A percentile compares a stretch with the other conserved stretches of the same genome.
phyloP scores from a whole-genome alignment of 768 basidiomycete species.

The Macrocybe gigantea region DNA sequence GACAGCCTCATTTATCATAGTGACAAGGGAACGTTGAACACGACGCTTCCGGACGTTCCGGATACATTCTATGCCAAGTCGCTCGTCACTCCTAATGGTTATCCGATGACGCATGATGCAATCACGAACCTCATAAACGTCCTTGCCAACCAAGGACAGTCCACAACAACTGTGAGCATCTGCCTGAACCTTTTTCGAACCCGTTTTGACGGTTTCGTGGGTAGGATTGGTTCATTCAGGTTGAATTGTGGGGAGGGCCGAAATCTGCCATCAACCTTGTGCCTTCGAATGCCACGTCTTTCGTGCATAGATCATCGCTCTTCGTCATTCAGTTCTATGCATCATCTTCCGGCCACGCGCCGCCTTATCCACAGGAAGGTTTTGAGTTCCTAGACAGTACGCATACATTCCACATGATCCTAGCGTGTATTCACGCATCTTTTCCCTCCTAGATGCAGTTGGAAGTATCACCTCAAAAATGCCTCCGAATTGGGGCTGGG shows the following conservation, averaged over 20 bases:
- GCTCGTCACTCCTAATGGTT: not conserved
- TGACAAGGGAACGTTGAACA: not conserved
- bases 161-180: not conserved
- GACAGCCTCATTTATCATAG: not conserved
- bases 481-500: not conserved
- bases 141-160: not conserved
- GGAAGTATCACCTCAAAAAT: not conserved
- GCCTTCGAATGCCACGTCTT: not conserved
- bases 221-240: not conserved
- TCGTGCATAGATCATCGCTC: not conserved
- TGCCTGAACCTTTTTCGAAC: not conserved
- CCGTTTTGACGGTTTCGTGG: not conserved
- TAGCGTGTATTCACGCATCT: not conserved
- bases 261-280: constrained; percentile 1
- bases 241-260: not conserved
- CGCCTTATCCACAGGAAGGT: not conserved
- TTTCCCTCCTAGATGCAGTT: not conserved
- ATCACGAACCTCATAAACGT: not conserved
- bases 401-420: not conserved
- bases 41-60: not conserved
- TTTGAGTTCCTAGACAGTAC: not conserved
- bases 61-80: not conserved
- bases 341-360: not conserved
- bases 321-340: not conserved
- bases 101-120: not conserved